Percentiles rank a stretch among this genome's conserved stretches.
phyloP scores from a whole-genome alignment of 495 filamentous ascomycete genomes.

The Immersiella caudata region DNA sequence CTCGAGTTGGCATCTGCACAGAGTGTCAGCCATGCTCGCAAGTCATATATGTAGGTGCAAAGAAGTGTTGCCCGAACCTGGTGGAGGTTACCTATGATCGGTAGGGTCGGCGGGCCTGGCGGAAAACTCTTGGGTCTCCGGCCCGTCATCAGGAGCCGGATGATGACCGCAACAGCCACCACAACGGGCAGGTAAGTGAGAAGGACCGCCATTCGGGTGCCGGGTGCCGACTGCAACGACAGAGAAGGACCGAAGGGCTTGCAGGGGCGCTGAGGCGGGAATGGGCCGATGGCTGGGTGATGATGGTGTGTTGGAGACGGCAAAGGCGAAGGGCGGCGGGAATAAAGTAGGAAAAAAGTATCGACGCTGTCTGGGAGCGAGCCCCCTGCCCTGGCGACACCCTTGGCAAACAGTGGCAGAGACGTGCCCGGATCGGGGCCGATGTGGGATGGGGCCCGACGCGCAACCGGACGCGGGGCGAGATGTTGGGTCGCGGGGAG shows the following conservation, averaged over 20 bases:
- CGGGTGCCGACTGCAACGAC: background rate
- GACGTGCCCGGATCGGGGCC: slow-evolving; percentile 20
- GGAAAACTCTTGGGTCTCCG: slow-evolving; percentile 37
- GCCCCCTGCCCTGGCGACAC: background rate
- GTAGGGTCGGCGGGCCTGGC: slow-evolving; percentile 41
- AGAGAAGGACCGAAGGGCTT: background rate
- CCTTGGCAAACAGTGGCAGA: background rate
- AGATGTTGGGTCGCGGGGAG: slow-evolving; percentile 24
- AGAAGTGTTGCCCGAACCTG: slow-evolving; percentile 21
- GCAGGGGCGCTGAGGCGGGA: background rate
- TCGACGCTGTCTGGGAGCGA: background rate
- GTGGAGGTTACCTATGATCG: slow-evolving; percentile 42
- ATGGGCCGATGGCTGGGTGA: slow-evolving; percentile 4
- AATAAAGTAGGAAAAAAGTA: slow-evolving; percentile 25
- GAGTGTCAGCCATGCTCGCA: background rate
- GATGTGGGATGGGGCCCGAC: slow-evolving; percentile 27
- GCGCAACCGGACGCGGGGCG: slow-evolving; percentile 32
- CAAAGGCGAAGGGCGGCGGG: slow-evolving; percentile 11
- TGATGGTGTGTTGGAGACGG: background rate
- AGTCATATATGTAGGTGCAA: no score
- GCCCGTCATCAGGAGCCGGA: slow-evolving; percentile 33
- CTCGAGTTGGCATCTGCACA: slow-evolving; percentile 32
- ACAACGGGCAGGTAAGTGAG: slow-evolving; percentile 27
- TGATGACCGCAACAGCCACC: slow-evolving; percentile 31
- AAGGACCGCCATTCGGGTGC: slow-evolving; percentile 28